These are phyloP conservation scores for Hymenoscyphus linearis DNA, from an alignment of 2,329 filamentous ascomycete species.

Conservation along the genomic window DNA sequence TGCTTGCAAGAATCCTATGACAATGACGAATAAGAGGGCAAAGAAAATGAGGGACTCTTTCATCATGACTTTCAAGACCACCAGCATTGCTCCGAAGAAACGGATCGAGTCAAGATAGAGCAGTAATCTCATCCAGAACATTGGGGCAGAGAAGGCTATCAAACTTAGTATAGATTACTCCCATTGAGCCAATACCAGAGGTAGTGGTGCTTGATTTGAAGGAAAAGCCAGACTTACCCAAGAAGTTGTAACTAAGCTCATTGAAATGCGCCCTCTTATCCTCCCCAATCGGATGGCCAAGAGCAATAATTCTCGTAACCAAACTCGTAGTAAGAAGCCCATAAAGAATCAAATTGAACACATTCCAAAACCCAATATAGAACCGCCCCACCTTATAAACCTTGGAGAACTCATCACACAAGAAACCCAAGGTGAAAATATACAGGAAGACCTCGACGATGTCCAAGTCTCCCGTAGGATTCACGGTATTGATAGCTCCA, in stretches of 20 bases:
- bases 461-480: conserved; percentile 77
- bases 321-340: conserved; percentile 73
- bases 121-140: conserved; percentile 94
- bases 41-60: conserved; percentile 96
- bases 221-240: conserved; percentile 36
- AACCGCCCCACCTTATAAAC: conserved; percentile 90
- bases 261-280: conserved; percentile 60
- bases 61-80: conserved; percentile 94
- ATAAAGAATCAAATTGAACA: conserved; percentile 85
- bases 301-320: conserved; percentile 70
- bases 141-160: conserved; percentile 76
- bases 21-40: conserved; percentile 75
- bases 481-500: conserved; percentile 88
- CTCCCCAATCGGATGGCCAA: conserved; percentile 52
- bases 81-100: conserved; percentile 97
- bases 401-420: conserved; percentile 82
- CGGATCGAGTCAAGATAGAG: conserved; percentile 90
- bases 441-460: conserved; percentile 80
- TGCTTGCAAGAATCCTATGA: conserved; percentile 84
- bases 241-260: conserved; percentile 82
- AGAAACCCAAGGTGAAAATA: conserved; percentile 83
- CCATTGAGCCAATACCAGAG: not conserved
- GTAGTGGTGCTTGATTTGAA: no score
- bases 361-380: conserved; percentile 95
- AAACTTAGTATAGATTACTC: conserved; percentile 10